Conservation (phyloP, 805 yeast genomes). For the Cyberlindnera suaveolens region DNA sequence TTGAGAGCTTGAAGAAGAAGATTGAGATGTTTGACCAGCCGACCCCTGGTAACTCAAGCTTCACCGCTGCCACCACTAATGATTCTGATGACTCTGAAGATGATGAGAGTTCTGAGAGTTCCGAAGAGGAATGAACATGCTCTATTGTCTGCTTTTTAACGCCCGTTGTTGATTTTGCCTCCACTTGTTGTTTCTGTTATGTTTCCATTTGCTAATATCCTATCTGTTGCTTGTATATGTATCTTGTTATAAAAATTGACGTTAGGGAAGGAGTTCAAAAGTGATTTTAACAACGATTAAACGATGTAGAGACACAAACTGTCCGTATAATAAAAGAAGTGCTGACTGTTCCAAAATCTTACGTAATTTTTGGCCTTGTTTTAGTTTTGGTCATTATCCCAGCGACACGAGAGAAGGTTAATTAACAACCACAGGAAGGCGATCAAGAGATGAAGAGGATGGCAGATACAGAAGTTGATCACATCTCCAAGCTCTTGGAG, state of each 20-base stretch:
- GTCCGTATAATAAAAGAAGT: neutral
- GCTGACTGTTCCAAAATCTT: too few species aligned
- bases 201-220: too few species aligned
- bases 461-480: constrained; percentile 17
- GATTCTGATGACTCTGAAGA: constrained; percentile 41
- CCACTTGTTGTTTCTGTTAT: neutral
- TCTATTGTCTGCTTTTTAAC: neutral
- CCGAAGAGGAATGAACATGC: constrained; percentile 58
- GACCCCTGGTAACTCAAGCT: constrained; percentile 7
- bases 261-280: neutral
- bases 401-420: too few species aligned
- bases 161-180: neutral
- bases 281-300: constrained; percentile 4
- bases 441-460: neutral
- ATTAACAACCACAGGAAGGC: too few species aligned
- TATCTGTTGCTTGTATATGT: neutral
- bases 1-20: constrained; percentile 66
- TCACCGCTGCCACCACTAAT: constrained; percentile 27
- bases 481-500: constrained; percentile 2
- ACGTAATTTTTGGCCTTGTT: too few species aligned
- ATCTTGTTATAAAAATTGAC: neutral
- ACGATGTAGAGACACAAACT: too few species aligned
- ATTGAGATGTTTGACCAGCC: constrained; percentile 59
- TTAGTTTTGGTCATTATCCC: too few species aligned
- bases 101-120: constrained; percentile 58